Evolutionary conservation across 1,139 yeast species (phyloP).

Genomic region (Diutina neorugosa): DNA sequence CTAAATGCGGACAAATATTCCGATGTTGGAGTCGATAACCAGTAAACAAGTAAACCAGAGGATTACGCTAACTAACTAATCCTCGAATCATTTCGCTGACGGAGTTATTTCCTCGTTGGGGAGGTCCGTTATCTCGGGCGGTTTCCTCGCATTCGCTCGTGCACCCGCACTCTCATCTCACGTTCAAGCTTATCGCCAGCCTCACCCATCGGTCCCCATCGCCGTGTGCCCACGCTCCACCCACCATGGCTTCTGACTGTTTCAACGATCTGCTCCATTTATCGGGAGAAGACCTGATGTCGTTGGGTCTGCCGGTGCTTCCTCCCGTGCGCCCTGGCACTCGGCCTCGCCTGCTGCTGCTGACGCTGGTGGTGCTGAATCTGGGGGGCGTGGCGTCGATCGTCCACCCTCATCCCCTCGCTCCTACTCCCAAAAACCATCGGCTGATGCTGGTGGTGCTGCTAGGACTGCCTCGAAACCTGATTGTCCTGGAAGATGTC

Average conservation of each 20-base stretch:
- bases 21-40: too few species aligned
- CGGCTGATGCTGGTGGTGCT: constrained; percentile 3
- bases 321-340: not conserved
- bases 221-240: not conserved
- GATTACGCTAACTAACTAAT: too few species aligned
- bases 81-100: too few species aligned
- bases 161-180: not conserved
- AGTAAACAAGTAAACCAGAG: too few species aligned
- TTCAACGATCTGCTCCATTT: not conserved
- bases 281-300: not conserved
- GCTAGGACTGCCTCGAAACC: constrained; percentile 1
- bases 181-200: not conserved
- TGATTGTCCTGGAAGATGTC: not conserved
- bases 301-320: not conserved
- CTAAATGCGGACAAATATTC: not conserved
- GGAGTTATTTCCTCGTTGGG: too few species aligned
- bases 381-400: not conserved
- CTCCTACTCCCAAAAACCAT: not conserved
- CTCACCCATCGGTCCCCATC: not conserved
- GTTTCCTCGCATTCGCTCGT: not conserved
- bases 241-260: not conserved
- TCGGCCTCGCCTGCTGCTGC: constrained; percentile 3
- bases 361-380: constrained; percentile 1
- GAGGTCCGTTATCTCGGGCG: not conserved
- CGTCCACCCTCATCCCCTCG: not conserved